Conservation (phyloP, 768 basidiomycete genomes). For the Pleurotus tuoliensis region DNA sequence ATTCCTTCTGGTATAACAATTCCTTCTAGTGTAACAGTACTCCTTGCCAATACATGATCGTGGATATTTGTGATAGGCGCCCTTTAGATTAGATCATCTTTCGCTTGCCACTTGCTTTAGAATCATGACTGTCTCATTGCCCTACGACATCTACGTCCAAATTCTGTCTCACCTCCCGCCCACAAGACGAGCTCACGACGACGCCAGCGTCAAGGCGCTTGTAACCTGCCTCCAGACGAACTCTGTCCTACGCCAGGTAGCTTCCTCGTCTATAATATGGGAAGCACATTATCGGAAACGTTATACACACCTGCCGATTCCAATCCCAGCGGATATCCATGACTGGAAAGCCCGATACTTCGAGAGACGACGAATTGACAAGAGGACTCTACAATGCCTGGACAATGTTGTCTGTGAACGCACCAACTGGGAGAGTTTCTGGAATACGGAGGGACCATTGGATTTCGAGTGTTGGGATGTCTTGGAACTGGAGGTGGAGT, state of each 20-base stretch:
- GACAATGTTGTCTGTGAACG: constrained; percentile 35
- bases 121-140: constrained; percentile 10
- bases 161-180: constrained; percentile 20
- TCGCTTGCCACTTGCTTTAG: neutral
- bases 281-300: constrained; percentile 46
- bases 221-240: constrained; percentile 35
- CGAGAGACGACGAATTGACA: constrained; percentile 42
- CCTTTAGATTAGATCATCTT: neutral
- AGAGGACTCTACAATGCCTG: constrained; percentile 33
- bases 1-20: constrained; percentile 43
- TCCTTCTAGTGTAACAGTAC: constrained; percentile 31
- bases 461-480: constrained; percentile 57
- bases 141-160: constrained; percentile 25
- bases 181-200: constrained; percentile 15
- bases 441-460: constrained; percentile 33
- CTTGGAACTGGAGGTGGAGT: constrained; percentile 35
- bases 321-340: constrained; percentile 11
- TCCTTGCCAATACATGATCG: neutral
- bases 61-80: neutral
- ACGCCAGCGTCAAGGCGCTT: constrained; percentile 27
- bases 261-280: constrained; percentile 42
- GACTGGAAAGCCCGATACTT: constrained; percentile 47
- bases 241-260: constrained; percentile 39
- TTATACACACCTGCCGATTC: constrained; percentile 32
- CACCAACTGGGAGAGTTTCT: constrained; percentile 33